Conservation (phyloP, 345 rosid species). For the Noccaea caerulescens region DNA sequence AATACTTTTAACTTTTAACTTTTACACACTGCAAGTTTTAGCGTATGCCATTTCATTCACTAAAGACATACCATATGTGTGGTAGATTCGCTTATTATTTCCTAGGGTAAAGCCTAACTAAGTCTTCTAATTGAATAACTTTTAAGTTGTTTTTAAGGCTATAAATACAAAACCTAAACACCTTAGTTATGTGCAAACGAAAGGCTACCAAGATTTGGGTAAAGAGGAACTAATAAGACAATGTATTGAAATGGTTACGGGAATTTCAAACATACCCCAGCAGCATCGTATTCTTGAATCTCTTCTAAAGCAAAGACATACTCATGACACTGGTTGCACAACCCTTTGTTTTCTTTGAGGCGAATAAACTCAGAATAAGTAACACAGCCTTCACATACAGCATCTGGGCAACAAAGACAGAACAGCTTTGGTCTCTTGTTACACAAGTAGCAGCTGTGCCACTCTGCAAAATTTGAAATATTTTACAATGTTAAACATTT, state of each 20-base stretch:
- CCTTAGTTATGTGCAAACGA: not conserved
- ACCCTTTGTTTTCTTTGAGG: slow-evolving; percentile 38
- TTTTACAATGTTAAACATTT: slow-evolving; percentile 1
- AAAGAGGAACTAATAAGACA: slow-evolving; percentile 14
- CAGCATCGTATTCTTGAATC: slow-evolving; percentile 35
- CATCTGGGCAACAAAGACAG: slow-evolving; percentile 39
- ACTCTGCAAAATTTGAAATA: slow-evolving; percentile 31
- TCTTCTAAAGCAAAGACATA: slow-evolving; percentile 35
- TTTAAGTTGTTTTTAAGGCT: not conserved
- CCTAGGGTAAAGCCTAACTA: slow-evolving; percentile 10
- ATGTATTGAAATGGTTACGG: not conserved
- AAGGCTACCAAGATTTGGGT: not conserved
- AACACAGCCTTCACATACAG: slow-evolving; percentile 38
- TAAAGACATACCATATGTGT: not conserved
- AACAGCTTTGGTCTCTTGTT: slow-evolving; percentile 32
- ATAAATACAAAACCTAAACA: not conserved
- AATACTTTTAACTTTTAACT: too few relatives aligned
- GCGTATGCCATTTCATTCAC: not conserved
- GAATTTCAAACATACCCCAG: slow-evolving; percentile 31
- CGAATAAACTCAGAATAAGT: slow-evolving; percentile 29
- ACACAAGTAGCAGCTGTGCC: slow-evolving; percentile 47
- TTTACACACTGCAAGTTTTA: not conserved
- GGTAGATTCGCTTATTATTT: not conserved
- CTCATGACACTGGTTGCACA: slow-evolving; percentile 38
- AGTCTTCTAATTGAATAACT: not conserved